Base-by-base conservation (phyloP, 768 basidiomycete species). In the Macrolepiota albuminosa region DNA sequence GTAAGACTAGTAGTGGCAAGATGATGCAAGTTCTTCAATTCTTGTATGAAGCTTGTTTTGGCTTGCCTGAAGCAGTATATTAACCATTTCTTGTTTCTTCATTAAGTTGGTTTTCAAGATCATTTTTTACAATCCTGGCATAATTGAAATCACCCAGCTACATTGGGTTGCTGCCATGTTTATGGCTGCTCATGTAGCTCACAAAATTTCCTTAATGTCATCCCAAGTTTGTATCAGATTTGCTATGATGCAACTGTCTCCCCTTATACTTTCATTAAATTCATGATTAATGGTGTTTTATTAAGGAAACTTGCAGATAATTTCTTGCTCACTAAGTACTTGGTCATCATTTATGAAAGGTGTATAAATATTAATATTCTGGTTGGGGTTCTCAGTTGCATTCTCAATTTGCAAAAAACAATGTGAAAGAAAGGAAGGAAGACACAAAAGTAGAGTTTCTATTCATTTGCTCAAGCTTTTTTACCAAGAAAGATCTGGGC, bases 281-380 rank as follows among this genome's bases (percentile, higher is more conserved):
- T 98, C 78, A 98, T 98, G 95, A 99, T 97, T 6, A 97, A 99
- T 67, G 97, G 97, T 76, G 94, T 99, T 31, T 77, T 99, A 36
- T 77, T 99, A 18, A 87, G 97, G 57, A 97, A 99, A 72, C 78
- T 98, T 24, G 89, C 93, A 0, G 84, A 84, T 13, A 95, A 99
- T 69, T 97, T 99, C 72, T 72, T 98, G n/a, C 79, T 99, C n/a
- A 84, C 77, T 47, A 92, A 88, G 71, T 99, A 99, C 71, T 94
- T 92, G 6, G 89, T 97, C 31, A 87, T 99, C 62, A 88, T 98
- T 60, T 97, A 99, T 72, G 97, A 99, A 73, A 78, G 97, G 61
- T 96, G 94, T 67, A 92, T 98, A 80, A 98, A 98, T 68, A 98
- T 97, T 3, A 97, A 99, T 71, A 93, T 99, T 52, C 78, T 98